phyloP scores from a whole-genome alignment of 768 basidiomycete species.

The Leucocoprinus leucothites region DNA sequence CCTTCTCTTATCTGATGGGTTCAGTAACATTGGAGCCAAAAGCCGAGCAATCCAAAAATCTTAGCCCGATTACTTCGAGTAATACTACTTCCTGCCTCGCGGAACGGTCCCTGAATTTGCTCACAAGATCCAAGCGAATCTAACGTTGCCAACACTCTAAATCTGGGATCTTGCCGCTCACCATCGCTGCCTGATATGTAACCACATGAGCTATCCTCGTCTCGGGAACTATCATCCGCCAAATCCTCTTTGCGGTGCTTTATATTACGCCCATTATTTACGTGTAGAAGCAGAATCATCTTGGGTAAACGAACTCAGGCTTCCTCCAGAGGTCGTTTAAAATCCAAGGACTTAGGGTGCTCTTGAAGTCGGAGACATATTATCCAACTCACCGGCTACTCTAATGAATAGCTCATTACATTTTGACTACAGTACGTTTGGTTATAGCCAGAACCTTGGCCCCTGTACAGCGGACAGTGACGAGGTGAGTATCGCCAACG shows the following conservation, averaged over 20 bases:
- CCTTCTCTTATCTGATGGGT: too few species aligned
- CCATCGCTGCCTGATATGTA: not conserved
- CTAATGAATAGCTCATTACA: too few species aligned
- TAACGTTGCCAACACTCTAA: not conserved
- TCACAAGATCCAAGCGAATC: slow-evolving; percentile 9
- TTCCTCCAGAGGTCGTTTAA: not conserved
- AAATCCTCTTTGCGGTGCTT: not conserved
- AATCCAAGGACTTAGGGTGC: not conserved
- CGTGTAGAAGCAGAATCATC: slow-evolving; percentile 3
- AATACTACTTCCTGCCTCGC: not conserved
- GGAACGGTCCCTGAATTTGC: slow-evolving; percentile 10
- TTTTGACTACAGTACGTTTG: too few species aligned
- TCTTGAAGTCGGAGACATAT: not conserved
- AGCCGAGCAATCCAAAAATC: not conserved
- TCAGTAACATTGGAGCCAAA: too few species aligned
- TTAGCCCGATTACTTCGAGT: not conserved
- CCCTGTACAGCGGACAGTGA: not conserved
- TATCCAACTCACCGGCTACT: not conserved
- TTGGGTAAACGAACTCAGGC: not conserved
- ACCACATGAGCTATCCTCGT: not conserved
- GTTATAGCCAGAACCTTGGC: not conserved
- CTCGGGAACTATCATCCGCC: slow-evolving; percentile 1
- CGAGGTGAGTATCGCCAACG: not conserved
- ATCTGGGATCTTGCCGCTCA: slow-evolving; percentile 5
- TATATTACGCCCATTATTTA: not conserved